phyloP scores from a whole-genome alignment of 345 rosid genomes.

The Salix arbutifolia region DNA sequence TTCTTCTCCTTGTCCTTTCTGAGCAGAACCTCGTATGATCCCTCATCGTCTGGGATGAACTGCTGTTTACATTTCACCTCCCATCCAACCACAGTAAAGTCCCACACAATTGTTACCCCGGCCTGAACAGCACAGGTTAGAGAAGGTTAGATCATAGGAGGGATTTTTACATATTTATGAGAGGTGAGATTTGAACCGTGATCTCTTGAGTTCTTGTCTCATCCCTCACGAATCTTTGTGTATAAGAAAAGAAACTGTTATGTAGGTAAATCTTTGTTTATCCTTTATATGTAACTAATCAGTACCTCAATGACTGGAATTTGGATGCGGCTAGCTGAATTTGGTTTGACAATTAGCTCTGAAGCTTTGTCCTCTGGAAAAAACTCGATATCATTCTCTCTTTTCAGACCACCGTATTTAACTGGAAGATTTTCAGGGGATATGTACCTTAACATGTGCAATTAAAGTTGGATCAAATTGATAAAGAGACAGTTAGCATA shows the following conservation, averaged over 20 bases:
- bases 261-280: background rate
- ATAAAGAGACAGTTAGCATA: background rate
- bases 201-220: background rate
- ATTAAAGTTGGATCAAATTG: background rate
- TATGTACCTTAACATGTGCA: constrained; percentile 32
- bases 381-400: constrained; percentile 45
- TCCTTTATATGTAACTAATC: background rate
- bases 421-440: constrained; percentile 46
- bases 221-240: background rate
- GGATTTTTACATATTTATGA: too few species aligned
- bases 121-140: constrained; percentile 16
- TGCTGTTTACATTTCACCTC: constrained; percentile 48
- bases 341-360: constrained; percentile 28
- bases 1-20: constrained; percentile 25
- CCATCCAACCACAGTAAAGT: constrained; percentile 51
- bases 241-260: background rate
- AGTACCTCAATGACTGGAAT: constrained; percentile 47
- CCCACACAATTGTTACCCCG: constrained; percentile 50
- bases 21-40: constrained; percentile 46
- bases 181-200: too few species aligned
- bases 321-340: constrained; percentile 25
- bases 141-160: too few species aligned
- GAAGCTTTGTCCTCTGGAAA: constrained; percentile 29
- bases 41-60: constrained; percentile 62
- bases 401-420: constrained; percentile 55